Evolutionary conservation across 2,329 filamentous ascomycete species (phyloP).

Genomic region (Neonectria faginata): DNA sequence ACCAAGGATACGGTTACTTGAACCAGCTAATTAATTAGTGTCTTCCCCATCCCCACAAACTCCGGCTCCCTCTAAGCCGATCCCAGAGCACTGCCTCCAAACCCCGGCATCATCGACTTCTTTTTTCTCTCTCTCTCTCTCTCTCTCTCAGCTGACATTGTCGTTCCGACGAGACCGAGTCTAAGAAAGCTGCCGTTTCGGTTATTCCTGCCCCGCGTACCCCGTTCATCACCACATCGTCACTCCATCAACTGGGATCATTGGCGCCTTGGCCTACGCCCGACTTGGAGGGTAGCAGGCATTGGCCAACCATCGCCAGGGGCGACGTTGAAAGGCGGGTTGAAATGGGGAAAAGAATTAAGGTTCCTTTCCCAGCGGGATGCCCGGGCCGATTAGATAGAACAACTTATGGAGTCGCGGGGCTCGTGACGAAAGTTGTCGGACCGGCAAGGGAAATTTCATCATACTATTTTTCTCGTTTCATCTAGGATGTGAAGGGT

Average conservation of each 20-base stretch:
- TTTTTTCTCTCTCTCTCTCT: too few relatives aligned
- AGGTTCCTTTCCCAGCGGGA: neutral
- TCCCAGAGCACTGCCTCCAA: neutral
- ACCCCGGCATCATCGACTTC: neutral
- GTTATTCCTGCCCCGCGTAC: neutral
- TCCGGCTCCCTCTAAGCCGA: neutral
- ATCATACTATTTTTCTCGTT: too few relatives aligned
- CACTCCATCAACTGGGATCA: neutral
- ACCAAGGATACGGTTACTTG: neutral
- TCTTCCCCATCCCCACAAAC: neutral
- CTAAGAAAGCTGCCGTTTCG: neutral
- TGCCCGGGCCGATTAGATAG: slow-evolving; percentile 4
- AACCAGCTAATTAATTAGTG: neutral
- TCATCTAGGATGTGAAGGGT: too few relatives aligned
- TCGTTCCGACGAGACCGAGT: neutral
- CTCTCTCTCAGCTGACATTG: neutral
- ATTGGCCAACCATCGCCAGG: neutral
- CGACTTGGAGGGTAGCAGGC: neutral
- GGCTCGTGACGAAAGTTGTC: neutral
- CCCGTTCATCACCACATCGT: neutral
- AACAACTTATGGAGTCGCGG: neutral
- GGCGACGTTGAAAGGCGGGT: neutral
- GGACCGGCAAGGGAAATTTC: neutral
- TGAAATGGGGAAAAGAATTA: neutral
- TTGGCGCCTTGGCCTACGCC: neutral